Base-by-base conservation (phyloP, 139 green algal genomes). In the Volvox africanus region DNA sequence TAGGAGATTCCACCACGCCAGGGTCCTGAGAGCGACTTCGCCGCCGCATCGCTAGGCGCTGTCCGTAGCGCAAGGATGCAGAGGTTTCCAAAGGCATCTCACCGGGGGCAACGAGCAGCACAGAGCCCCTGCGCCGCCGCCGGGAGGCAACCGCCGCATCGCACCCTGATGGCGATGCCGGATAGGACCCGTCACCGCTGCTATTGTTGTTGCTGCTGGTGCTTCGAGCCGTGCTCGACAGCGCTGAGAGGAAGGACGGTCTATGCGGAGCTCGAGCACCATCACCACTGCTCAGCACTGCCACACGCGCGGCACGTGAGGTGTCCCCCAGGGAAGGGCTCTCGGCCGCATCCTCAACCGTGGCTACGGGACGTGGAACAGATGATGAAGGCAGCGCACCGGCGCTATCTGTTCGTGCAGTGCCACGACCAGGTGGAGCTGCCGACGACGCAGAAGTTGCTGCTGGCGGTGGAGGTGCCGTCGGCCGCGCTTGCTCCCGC, bases 11-110 rank as follows among this genome's bases (percentile, higher is more conserved):
- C 71, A 79, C 1, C 71, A 79, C 28, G 14, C 75, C 75, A 17
- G 50, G 18, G 24, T 81, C 75, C 75, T 84, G 78, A 33, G 78
- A 84, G 17, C 78, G 36, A 44, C 78, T 84, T 44, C 36, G 30
- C 36, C 21, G 36, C 17, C 37, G 36, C 78, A 84, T 84, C 36
- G 32, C 26, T n/a, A 73, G 5, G 6, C 80, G 80, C n/a, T 76
- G 81, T 0, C 81, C 65, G 82, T 88, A 88, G 9, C 82, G 82
- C 21, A 28, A 35, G 11, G 82, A 79, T 35, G 82, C 82, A 35
- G 16, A 61, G 19, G 62, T 36, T 24, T 88, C 82, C 65, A 22
- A 22, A 36, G 82, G 82, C 62, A 79, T 26, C 33, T 88, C 82
- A 22, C 61, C 62, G 6, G 82, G 82, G 19, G 62, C 32, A 35